Conservation (phyloP, 306 rosid genomes). For the Malus fusca region DNA sequence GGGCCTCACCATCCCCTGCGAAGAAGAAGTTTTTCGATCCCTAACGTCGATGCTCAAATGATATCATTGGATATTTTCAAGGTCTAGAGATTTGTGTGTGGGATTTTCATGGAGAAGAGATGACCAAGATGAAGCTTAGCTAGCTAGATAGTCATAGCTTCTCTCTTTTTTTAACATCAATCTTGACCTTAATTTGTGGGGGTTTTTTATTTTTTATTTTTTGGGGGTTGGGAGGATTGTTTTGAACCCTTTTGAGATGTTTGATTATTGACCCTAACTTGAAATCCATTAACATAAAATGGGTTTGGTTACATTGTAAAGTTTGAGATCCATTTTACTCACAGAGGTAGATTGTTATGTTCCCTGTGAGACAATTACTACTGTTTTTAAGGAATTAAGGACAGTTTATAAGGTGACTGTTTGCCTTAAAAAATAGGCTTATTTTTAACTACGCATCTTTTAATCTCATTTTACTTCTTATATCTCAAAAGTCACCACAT, state of each 20-base stretch:
- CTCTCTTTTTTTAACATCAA: slow-evolving; percentile 47
- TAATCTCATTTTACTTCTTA: too few species aligned
- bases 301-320: slow-evolving; percentile 42
- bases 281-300: slow-evolving; percentile 21
- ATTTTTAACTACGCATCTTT: too few species aligned
- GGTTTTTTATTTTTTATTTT: background rate
- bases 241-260: slow-evolving; percentile 28
- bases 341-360: slow-evolving; percentile 18
- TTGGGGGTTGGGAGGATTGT: slow-evolving; percentile 7
- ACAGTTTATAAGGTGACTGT: background rate
- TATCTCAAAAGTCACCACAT: too few species aligned
- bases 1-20: slow-evolving; percentile 95
- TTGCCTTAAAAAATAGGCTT: background rate
- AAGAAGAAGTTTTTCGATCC: slow-evolving; percentile 75
- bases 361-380: slow-evolving; percentile 40
- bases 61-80: background rate
- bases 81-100: slow-evolving; percentile 14
- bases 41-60: slow-evolving; percentile 68
- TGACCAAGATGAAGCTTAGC: slow-evolving; percentile 42
- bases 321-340: slow-evolving; percentile 39
- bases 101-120: slow-evolving; percentile 27
- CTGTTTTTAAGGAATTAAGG: slow-evolving; percentile 11
- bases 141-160: slow-evolving; percentile 17
- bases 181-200: slow-evolving; percentile 1
- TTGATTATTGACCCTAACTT: slow-evolving; percentile 36